Base-by-base conservation (phyloP, 768 basidiomycete genomes). In the Gymnopilus dilepis region DNA sequence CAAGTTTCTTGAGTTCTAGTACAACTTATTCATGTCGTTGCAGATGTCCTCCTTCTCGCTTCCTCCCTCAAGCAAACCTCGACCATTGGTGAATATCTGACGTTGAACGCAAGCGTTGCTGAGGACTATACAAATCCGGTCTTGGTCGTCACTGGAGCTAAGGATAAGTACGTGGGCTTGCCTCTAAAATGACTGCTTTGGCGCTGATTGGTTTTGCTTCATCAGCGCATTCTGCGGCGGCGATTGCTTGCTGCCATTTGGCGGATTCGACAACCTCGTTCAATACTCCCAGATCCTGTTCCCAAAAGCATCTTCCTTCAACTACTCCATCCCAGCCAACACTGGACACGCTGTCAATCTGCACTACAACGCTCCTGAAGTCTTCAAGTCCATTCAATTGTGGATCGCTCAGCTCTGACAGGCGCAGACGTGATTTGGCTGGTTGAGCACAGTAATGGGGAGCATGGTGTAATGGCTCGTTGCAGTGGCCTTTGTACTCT, bases 81-180 rank as follows among this genome's bases (percentile, higher is more conserved):
- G 1, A 68, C 69, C 8, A 24, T 72, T 6, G 71, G 71, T 5
- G 70, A 69, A 48, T 50, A 68, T n/a, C 31, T 70, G 8, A 68
- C 69, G 15, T 64, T 62, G 31, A 41, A 34, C 2, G 21, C 62
- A 2, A 1, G 4, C 2, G 53, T 58, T 8, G 67, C 70, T 4
- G 9, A 31, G 11, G 56, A 59, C 22, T 71, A 67, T 48, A 60
- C 67, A 3, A 64, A 66, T 9, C 68, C 70, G 4, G 41, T 69
- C 15, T 61, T 67, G 28, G 62, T 70, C 26, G 63, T 70, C 37
- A 69, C 69, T 13, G 71, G 71, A 19, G 68, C 66, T 21, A 68
- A 63, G 28, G 69, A 68, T 45, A 64, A 62, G 71, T 70, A 60
- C 53, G 68, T 59, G 15, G 26, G 38, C 30, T 17, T 52, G 11